Percentiles rank a stretch among this genome's conserved stretches.
Evolutionary conservation across 2,329 filamentous ascomycete species (phyloP).

Genomic region (Colletotrichum truncatum): DNA sequence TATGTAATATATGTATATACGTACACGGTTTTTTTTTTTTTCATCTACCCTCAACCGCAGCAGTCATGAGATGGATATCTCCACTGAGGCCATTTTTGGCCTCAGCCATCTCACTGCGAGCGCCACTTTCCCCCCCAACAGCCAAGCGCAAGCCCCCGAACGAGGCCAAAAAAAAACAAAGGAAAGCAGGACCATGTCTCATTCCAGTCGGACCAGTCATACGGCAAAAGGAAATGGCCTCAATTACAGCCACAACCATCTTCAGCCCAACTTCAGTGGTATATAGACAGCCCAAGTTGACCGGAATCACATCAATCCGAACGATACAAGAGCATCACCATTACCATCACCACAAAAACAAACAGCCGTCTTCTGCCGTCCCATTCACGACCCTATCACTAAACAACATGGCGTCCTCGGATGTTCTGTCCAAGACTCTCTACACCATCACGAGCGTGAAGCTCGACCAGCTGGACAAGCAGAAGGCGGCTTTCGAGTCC

Average conservation of each 20-base stretch:
- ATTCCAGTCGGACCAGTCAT: neutral
- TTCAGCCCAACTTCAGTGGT: too few relatives aligned
- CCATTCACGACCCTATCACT: neutral
- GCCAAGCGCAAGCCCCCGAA: neutral
- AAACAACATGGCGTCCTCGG: constrained; percentile 43
- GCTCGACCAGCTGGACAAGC: constrained; percentile 63
- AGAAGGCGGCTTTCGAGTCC: constrained; percentile 57
- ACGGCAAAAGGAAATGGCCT: neutral
- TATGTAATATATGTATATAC: too few relatives aligned
- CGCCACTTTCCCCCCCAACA: neutral
- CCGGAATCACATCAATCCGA: neutral
- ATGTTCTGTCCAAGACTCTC: constrained; percentile 60
- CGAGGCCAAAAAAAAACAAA: constrained; percentile 16
- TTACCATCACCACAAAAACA: neutral
- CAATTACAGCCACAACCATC: too few relatives aligned
- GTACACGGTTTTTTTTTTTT: too few relatives aligned
- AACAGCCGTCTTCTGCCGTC: neutral
- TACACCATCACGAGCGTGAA: constrained; percentile 65
- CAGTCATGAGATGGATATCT: neutral
- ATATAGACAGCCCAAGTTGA: too few relatives aligned
- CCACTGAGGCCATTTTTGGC: constrained; percentile 1
- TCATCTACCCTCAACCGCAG: neutral
- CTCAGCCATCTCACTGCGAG: neutral
- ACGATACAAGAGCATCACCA: neutral
- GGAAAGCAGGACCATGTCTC: neutral